phyloP scores from a whole-genome alignment of 2,329 filamentous ascomycete species.

The Stachybotrys chlorohalonatus region DNA sequence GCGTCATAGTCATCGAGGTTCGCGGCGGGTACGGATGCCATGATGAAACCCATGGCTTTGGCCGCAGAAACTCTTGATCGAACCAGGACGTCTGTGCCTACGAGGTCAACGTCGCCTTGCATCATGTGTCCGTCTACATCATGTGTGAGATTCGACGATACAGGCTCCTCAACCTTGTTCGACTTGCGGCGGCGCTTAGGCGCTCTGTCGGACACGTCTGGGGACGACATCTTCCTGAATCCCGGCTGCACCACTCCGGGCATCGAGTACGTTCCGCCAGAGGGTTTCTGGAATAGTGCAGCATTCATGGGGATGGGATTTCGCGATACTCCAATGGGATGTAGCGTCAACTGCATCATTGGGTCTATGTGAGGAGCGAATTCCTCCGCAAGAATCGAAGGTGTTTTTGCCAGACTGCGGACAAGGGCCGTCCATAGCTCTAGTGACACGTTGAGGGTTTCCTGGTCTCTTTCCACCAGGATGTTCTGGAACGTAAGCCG shows the following conservation, averaged over 20 bases:
- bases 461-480: slow-evolving; percentile 81
- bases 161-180: slow-evolving; percentile 66
- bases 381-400: slow-evolving; percentile 59
- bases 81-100: slow-evolving; percentile 80
- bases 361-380: slow-evolving; percentile 68
- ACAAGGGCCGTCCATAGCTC: slow-evolving; percentile 81
- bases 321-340: slow-evolving; percentile 85
- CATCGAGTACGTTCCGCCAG: slow-evolving; percentile 69
- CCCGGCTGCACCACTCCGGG: slow-evolving; percentile 33
- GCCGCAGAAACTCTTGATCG: slow-evolving; percentile 84
- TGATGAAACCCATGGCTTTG: slow-evolving; percentile 74
- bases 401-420: slow-evolving; percentile 54
- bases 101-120: slow-evolving; percentile 89
- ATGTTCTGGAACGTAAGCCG: slow-evolving; percentile 92
- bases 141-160: slow-evolving; percentile 60
- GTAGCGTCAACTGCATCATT: slow-evolving; percentile 76
- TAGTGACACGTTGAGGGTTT: slow-evolving; percentile 71
- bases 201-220: slow-evolving; percentile 50
- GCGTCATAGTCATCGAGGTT: slow-evolving; percentile 56
- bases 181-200: slow-evolving; percentile 75
- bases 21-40: slow-evolving; percentile 63
- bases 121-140: slow-evolving; percentile 98
- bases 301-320: slow-evolving; percentile 90
- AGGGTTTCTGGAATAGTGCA: slow-evolving; percentile 84
- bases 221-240: slow-evolving; percentile 38